Evolutionary conservation across 352 stramenopile genomes (phyloP).

Genomic region (Peronospora tabacina): DNA sequence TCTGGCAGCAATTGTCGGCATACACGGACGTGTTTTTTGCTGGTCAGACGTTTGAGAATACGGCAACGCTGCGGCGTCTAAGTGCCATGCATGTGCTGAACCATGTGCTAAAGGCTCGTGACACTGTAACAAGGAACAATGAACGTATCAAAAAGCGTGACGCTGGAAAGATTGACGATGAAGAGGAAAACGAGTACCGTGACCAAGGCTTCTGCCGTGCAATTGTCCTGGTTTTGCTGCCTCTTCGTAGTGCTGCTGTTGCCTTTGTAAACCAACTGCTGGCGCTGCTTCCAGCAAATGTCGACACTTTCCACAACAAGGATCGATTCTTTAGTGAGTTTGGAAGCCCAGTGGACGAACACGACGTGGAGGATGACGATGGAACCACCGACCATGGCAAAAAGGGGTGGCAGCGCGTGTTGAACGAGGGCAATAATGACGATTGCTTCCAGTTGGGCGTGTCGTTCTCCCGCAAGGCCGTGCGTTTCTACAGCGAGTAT

Average conservation of each 20-base stretch:
- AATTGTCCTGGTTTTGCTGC: conserved; percentile 61
- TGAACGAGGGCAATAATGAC: conserved; percentile 67
- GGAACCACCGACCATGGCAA: conserved; percentile 22
- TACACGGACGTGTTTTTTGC: conserved; percentile 72
- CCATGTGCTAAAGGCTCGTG: conserved; percentile 65
- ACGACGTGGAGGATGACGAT: conserved; percentile 11
- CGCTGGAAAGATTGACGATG: conserved; percentile 7
- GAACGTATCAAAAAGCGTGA: conserved; percentile 53
- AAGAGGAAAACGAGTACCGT: conserved; percentile 66
- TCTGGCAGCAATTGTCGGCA: conserved; percentile 41
- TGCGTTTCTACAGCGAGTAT: conserved; percentile 79
- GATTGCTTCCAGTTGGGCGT: conserved; percentile 75
- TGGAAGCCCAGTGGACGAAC: conserved; percentile 22
- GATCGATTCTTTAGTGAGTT: conserved; percentile 68
- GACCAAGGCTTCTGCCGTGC: conserved; percentile 71
- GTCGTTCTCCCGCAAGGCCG: conserved; percentile 51
- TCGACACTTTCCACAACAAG: conserved; percentile 68
- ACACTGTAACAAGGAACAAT: conserved; percentile 64
- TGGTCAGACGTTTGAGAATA: conserved; percentile 57
- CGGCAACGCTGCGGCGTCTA: conserved; percentile 40
- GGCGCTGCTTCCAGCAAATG: conserved; percentile 44
- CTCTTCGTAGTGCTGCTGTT: conserved; percentile 53
- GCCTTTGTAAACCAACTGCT: conserved; percentile 61
- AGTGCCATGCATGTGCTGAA: conserved; percentile 74
- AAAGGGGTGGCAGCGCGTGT: conserved; percentile 73